phyloP scores from a whole-genome alignment of 225 moss, liverwort and hornwort genomes.

The Sphagnum tenellum region DNA sequence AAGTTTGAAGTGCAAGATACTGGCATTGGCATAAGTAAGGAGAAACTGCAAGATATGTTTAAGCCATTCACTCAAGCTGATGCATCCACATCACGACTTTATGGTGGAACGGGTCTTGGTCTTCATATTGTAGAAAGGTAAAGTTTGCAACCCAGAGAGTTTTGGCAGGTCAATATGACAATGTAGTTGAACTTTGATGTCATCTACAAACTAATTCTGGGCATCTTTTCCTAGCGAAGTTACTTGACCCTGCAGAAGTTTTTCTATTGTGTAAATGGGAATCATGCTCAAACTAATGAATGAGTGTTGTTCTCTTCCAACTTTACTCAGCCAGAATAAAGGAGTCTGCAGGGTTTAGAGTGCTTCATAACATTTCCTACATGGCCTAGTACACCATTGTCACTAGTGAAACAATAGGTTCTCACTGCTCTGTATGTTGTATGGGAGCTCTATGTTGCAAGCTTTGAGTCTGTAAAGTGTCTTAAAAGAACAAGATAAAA shows the following conservation, averaged over 20 bases:
- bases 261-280: too few species aligned
- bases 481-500: too few species aligned
- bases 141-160: neutral
- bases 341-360: too few species aligned
- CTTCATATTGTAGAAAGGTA: slow-evolving; percentile 56
- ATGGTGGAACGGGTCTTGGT: slow-evolving; percentile 60
- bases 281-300: neutral
- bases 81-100: slow-evolving; percentile 50
- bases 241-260: too few species aligned
- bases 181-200: neutral
- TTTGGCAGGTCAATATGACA: neutral
- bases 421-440: too few species aligned
- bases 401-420: too few species aligned
- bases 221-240: too few species aligned
- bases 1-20: slow-evolving; percentile 46
- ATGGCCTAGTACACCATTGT: too few species aligned
- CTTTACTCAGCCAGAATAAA: neutral
- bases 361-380: too few species aligned
- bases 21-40: slow-evolving; percentile 42
- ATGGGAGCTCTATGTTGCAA: too few species aligned
- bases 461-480: too few species aligned
- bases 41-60: slow-evolving; percentile 48
- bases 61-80: slow-evolving; percentile 56
- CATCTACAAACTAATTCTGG: neutral
- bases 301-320: neutral